These are phyloP conservation scores for Colletotrichum ledebouriae DNA, from an alignment of 2,329 filamentous ascomycete species.

Conservation along the genomic window DNA sequence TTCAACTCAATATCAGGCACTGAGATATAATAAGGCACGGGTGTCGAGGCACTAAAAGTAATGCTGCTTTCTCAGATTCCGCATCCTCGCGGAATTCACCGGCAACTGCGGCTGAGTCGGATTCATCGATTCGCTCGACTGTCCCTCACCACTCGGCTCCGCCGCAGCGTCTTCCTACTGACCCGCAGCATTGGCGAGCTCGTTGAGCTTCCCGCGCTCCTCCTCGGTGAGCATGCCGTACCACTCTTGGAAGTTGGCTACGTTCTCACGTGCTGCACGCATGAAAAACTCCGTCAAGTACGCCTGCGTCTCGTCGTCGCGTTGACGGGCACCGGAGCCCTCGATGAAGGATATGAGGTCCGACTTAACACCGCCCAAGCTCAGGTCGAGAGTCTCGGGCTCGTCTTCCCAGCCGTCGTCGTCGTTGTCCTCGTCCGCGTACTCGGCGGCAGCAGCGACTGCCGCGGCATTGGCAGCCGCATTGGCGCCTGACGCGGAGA, in stretches of 20 bases:
- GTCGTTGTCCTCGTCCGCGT: constrained; percentile 75
- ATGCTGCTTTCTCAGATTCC: constrained; percentile 36
- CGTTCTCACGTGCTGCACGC: constrained; percentile 66
- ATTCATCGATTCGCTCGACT: constrained; percentile 13
- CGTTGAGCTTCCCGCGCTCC: constrained; percentile 69
- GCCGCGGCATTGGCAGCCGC: constrained; percentile 72
- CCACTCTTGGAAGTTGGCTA: constrained; percentile 69
- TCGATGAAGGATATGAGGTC: constrained; percentile 86
- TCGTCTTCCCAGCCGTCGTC: constrained; percentile 94
- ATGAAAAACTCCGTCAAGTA: constrained; percentile 89
- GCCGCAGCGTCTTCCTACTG: constrained; percentile 43
- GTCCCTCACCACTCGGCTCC: constrained; percentile 14
- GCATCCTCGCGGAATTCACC: constrained; percentile 33
- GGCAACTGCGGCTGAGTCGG: constrained; percentile 34
- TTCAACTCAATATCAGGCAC: too few species aligned
- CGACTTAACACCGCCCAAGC: constrained; percentile 73
- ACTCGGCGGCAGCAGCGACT: constrained; percentile 65
- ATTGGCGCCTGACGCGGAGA: constrained; percentile 79
- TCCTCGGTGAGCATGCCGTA: constrained; percentile 67
- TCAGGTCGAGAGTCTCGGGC: constrained; percentile 81
- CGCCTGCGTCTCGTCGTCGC: constrained; percentile 90
- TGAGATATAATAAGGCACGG: too few species aligned
- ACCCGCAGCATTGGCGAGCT: constrained; percentile 58
- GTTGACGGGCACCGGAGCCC: constrained; percentile 70
- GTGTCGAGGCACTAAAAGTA: constrained; percentile 23